A percentile compares a stretch with the other conserved stretches of the same genome.
Conservation (phyloP, 768 basidiomycete genomes). For the Tulasnella sp. region DNA sequence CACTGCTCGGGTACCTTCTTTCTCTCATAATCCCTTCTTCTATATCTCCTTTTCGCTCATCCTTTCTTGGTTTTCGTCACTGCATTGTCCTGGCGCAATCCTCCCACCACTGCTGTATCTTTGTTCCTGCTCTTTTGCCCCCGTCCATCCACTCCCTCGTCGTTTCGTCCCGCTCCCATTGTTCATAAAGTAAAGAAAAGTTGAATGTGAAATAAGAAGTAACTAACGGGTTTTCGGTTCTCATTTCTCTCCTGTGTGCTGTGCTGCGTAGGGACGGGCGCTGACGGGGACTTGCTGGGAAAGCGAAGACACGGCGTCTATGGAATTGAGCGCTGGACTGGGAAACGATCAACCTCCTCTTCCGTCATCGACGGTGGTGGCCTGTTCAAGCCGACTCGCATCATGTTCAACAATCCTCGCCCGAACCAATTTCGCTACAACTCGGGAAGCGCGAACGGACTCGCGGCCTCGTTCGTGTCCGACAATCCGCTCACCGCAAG, state of each 20-base stretch:
- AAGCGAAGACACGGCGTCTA: not conserved
- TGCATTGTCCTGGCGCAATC: constrained; percentile 17
- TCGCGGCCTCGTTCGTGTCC: constrained; percentile 34
- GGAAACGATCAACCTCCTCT: constrained; percentile 12
- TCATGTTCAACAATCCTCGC: constrained; percentile 87
- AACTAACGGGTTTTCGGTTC: not conserved
- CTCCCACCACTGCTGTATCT: constrained; percentile 2
- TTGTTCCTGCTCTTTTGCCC: not conserved
- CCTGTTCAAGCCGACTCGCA: not conserved
- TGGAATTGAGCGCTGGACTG: constrained; percentile 1
- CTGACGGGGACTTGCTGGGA: not conserved
- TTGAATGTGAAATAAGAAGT: constrained; percentile 17
- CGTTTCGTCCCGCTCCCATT: not conserved
- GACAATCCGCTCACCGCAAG: constrained; percentile 37
- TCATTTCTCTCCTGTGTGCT: not conserved
- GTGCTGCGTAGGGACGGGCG: not conserved
- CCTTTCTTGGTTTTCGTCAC: constrained; percentile 13
- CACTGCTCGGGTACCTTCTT: not conserved
- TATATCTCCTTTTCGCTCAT: not conserved
- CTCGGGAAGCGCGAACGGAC: constrained; percentile 26
- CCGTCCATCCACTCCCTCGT: not conserved
- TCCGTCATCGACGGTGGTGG: constrained; percentile 11
- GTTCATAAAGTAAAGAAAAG: constrained; percentile 18
- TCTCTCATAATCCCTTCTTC: not conserved
- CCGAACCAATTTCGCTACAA: constrained; percentile 61